phyloP scores from a whole-genome alignment of 805 yeast genomes.

The Nakazawaea populi region DNA sequence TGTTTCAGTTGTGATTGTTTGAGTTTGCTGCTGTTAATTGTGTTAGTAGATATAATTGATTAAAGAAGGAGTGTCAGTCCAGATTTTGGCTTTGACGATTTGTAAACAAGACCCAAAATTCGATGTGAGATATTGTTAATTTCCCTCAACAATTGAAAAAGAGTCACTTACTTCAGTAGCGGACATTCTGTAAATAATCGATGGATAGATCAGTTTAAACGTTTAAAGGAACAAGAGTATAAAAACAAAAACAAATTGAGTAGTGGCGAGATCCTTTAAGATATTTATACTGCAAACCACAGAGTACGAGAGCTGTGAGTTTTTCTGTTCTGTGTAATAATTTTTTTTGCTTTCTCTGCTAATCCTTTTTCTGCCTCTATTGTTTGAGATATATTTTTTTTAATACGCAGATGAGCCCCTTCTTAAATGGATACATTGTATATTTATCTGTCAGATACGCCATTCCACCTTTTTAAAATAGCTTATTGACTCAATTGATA shows the following conservation, averaged over 20 bases:
- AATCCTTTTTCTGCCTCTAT: not conserved
- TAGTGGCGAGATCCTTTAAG: conserved; percentile 2
- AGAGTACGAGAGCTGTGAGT: not conserved
- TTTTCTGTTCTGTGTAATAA: not conserved
- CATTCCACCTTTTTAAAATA: not conserved
- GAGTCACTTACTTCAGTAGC: conserved; percentile 9
- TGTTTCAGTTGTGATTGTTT: conserved; percentile 1
- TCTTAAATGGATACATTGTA: not conserved
- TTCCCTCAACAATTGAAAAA: not conserved
- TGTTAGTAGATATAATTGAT: not conserved
- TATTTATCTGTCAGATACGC: not conserved
- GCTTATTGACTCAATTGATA: too few relatives aligned
- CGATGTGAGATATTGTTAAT: too few relatives aligned
- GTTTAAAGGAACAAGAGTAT: not conserved
- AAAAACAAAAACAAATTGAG: not conserved
- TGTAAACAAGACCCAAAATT: too few relatives aligned
- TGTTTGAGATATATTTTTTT: not conserved
- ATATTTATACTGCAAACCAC: not conserved
- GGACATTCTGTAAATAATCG: conserved; percentile 1
- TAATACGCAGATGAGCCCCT: not conserved
- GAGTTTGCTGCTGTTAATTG: not conserved
- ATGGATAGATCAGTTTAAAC: not conserved
- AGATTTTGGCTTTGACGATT: too few relatives aligned
- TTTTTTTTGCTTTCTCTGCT: not conserved
- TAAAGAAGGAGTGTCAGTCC: not conserved